Conservation (phyloP, 768 basidiomycete species). For the Mycena sanguinolenta region DNA sequence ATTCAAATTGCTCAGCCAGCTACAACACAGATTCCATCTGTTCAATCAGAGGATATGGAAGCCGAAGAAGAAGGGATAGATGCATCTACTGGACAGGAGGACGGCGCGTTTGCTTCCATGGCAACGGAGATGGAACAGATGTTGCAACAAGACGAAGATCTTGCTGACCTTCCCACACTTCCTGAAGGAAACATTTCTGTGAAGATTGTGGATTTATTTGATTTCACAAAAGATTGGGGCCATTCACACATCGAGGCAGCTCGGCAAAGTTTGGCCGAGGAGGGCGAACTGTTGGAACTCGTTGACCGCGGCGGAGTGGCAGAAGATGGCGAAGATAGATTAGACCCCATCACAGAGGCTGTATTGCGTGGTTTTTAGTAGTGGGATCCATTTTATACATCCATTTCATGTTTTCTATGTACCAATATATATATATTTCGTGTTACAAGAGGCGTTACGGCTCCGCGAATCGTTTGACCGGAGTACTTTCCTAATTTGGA, state of each 20-base stretch:
- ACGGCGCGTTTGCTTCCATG: too few species aligned
- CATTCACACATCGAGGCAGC: background rate
- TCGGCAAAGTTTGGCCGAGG: background rate
- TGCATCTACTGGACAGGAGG: too few species aligned
- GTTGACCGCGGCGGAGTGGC: background rate
- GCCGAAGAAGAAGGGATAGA: too few species aligned
- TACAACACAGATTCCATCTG: too few species aligned
- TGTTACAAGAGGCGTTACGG: background rate
- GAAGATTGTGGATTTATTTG: background rate
- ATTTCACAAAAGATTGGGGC: background rate
- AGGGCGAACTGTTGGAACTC: background rate
- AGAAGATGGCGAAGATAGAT: background rate
- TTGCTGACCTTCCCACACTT: too few species aligned
- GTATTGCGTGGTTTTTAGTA: conserved; percentile 3
- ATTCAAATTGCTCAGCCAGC: too few species aligned
- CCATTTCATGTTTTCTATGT: background rate
- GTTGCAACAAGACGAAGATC: too few species aligned
- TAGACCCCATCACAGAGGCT: conserved; percentile 3
- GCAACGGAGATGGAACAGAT: too few species aligned
- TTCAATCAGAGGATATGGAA: too few species aligned
- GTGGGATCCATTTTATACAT: background rate
- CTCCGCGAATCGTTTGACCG: background rate
- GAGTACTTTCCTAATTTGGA: background rate
- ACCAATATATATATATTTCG: background rate
- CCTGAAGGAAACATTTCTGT: background rate